phyloP scores from a whole-genome alignment of 352 stramenopile species.

The Thalassiosira mediterranea region DNA sequence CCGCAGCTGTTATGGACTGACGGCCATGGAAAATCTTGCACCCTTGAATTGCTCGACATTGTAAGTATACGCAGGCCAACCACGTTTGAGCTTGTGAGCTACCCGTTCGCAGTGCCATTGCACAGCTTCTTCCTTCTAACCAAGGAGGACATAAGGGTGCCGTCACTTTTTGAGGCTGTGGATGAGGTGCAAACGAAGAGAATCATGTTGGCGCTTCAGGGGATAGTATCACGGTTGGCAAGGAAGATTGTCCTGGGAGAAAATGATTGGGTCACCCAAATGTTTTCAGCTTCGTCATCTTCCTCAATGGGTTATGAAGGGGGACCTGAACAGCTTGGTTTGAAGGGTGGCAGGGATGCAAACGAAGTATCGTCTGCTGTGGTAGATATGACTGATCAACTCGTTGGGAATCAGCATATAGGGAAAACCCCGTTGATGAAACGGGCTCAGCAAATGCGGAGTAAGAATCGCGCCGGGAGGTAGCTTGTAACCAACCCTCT shows the following conservation, averaged over 20 bases:
- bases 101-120: conserved; percentile 9
- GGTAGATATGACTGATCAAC: background rate
- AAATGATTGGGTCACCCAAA: conserved; percentile 28
- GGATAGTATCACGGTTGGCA: conserved; percentile 24
- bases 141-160: conserved; percentile 8
- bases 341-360: background rate
- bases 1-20: conserved; percentile 40
- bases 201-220: conserved; percentile 20
- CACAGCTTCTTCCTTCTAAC: conserved; percentile 39
- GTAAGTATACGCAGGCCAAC: conserved; percentile 17
- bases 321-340: background rate
- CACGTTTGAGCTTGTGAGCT: conserved; percentile 23
- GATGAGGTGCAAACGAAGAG: conserved; percentile 42
- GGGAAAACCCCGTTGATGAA: background rate
- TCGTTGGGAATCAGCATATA: background rate
- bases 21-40: conserved; percentile 5
- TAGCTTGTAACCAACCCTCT: too few species aligned
- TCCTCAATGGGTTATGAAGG: background rate
- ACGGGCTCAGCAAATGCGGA: background rate
- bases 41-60: conserved; percentile 38
- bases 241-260: conserved; percentile 37
- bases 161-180: conserved; percentile 51
- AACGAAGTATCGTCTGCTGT: background rate
- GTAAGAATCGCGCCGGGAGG: background rate
- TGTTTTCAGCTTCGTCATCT: background rate